Conservation (phyloP, 2,329 filamentous ascomycete species). For the Calonectria henricotiae region DNA sequence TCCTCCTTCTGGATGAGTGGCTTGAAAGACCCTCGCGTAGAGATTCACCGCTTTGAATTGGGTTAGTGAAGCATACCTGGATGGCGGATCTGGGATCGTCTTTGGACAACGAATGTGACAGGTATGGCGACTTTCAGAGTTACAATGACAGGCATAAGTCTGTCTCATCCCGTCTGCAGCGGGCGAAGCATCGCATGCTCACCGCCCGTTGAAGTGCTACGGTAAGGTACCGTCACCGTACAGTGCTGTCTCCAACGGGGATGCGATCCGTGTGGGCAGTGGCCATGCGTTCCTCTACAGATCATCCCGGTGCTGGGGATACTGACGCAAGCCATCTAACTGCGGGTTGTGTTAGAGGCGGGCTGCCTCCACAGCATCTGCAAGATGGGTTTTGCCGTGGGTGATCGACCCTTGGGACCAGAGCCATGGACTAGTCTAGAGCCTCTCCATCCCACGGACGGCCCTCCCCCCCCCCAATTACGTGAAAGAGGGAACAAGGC, state of each 20-base stretch:
- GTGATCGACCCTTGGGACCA: slow-evolving; percentile 21
- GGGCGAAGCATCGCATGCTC: slow-evolving; percentile 25
- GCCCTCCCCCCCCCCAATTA: slow-evolving; percentile 1
- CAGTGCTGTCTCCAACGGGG: slow-evolving; percentile 9
- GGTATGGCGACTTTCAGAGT: slow-evolving; percentile 19
- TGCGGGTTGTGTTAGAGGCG: slow-evolving; percentile 43
- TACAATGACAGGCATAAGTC: slow-evolving; percentile 29
- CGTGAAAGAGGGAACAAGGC: slow-evolving; percentile 10
- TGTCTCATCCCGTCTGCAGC: slow-evolving; percentile 35
- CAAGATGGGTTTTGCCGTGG: slow-evolving; percentile 45
- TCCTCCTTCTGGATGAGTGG: not conserved
- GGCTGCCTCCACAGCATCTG: slow-evolving; percentile 46
- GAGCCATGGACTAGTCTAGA: slow-evolving; percentile 20
- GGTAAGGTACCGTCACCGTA: slow-evolving; percentile 12
- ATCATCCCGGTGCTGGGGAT: slow-evolving; percentile 33
- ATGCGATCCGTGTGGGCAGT: slow-evolving; percentile 23
- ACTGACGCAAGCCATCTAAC: slow-evolving; percentile 39
- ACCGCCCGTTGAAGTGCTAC: slow-evolving; percentile 27
- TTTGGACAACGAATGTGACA: slow-evolving; percentile 3
- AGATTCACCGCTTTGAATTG: slow-evolving; percentile 33
- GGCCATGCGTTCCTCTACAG: slow-evolving; percentile 32
- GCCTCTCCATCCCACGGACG: slow-evolving; percentile 4
- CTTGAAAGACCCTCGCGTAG: not conserved
- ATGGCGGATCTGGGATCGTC: slow-evolving; percentile 26
- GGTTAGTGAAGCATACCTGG: slow-evolving; percentile 10